Evolutionary conservation across 331 rosid species (phyloP).

Genomic region (Cydonia oblonga): DNA sequence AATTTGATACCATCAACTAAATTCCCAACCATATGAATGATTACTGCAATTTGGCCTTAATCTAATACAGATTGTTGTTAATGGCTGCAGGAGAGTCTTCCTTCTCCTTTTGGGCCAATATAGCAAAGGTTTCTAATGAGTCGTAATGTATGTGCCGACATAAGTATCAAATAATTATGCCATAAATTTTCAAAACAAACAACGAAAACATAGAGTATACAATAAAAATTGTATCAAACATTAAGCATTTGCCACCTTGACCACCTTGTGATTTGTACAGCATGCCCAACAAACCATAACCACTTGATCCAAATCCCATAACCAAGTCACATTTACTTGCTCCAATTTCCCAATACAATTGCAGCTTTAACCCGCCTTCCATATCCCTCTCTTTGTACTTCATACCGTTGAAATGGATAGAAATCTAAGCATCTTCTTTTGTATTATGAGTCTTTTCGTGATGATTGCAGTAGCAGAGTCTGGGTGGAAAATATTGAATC

Average conservation of each 20-base stretch:
- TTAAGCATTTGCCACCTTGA: conserved; percentile 26
- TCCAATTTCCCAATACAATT: conserved; percentile 1
- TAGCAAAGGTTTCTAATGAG: not conserved
- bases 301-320: conserved; percentile 13
- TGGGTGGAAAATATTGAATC: conserved; percentile 53
- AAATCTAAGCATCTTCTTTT: not conserved
- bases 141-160: not conserved
- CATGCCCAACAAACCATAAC: not conserved
- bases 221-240: not conserved
- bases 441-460: conserved; percentile 14
- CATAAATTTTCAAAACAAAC: not conserved
- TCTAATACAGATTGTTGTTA: too few relatives aligned
- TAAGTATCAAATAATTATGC: not conserved
- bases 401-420: conserved; percentile 16
- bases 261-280: conserved; percentile 15
- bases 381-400: not conserved
- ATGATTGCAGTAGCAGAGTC: conserved; percentile 33
- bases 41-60: too few relatives aligned
- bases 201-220: not conserved
- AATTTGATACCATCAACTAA: too few relatives aligned
- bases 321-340: not conserved
- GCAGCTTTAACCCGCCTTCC: not conserved
- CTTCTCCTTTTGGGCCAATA: too few relatives aligned
- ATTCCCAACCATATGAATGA: too few relatives aligned
- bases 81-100: too few relatives aligned